A percentile compares a stretch with the other conserved stretches of the same genome.
Conservation (phyloP, 345 rosid genomes). For the Eucalyptus pauciflora region DNA sequence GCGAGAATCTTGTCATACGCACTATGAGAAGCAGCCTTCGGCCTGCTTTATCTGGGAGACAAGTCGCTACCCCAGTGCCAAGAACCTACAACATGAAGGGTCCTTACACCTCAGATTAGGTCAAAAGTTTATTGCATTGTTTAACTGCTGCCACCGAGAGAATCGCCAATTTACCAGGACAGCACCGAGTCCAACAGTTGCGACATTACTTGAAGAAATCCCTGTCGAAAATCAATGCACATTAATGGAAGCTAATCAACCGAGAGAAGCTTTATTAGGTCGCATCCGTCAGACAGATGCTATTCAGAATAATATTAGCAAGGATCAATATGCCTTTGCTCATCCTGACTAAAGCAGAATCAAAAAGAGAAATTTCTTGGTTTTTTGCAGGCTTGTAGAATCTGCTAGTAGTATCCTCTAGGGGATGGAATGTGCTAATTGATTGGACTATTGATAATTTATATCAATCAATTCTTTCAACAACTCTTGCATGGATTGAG, state of each 20-base stretch:
- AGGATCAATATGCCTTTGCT: neutral
- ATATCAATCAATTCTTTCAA: neutral
- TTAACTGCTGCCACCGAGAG: neutral
- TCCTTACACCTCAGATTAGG: neutral
- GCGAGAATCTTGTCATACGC: constrained; percentile 5
- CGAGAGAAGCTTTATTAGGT: neutral
- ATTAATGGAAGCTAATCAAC: neutral
- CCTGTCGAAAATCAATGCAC: constrained; percentile 25
- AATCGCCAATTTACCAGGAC: constrained; percentile 46
- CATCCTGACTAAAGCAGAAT: neutral
- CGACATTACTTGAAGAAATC: constrained; percentile 50
- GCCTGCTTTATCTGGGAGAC: constrained; percentile 78
- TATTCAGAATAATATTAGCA: neutral
- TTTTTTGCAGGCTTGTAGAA: neutral
- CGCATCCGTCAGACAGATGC: neutral
- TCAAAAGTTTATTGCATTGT: neutral
- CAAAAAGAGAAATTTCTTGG: neutral
- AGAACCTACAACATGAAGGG: constrained; percentile 34
- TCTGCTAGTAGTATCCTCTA: neutral
- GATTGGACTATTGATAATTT: neutral
- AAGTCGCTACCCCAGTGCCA: constrained; percentile 69
- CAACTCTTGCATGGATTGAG: neutral
- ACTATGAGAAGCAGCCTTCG: constrained; percentile 86
- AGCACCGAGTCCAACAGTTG: constrained; percentile 68
- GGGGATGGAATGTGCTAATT: neutral